Evolutionary conservation across 1,284 basidiomycete species (phyloP), one percentile per base, ranked within the genome.

Genomic region (Cryptococcus amylolentus): DNA sequence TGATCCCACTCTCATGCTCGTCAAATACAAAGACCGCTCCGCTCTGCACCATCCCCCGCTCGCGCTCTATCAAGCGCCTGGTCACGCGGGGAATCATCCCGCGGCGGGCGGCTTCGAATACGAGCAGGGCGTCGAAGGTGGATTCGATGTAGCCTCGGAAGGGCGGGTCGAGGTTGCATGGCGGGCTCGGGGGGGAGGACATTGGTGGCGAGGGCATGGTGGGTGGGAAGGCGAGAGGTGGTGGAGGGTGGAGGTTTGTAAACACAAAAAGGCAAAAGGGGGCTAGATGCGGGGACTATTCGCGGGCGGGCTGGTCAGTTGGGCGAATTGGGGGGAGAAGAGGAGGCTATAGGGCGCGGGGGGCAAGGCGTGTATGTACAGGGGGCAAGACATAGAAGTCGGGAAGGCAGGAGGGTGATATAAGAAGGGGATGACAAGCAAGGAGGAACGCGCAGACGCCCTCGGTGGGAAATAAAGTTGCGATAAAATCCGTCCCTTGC

Each of bases 11-110:
- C 77, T 97, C 92, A 67, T 91, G 87, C 80, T 97, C 94, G 76
- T 98, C 92, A 73, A 98, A 98, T 58, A 98, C 94, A 70, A 97
- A 98, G 35, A 98, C 91, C 4, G 89, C 89, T 56, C 95, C 95
- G 8, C 89, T 92, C 31, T 86, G 85, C 71, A 98, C 95, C 85
- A 95, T 89, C 67, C 86, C 88, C 58, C 90, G 84, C 77, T 98
- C 95, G 43, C 88, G 84, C 73, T 97, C 94, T 61, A 93, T 90
- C 51, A 98, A 83, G 35, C 95, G 84, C 38, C 95, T 85, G n/a
- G 91, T 94, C 42, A 98, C 90, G 55, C 93, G 84, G 2, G 94
- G 92, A 51, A 96, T 91, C 67, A 92, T 83, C 26, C 92, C 91
- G 28, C 89, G 83, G 46, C 89, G 83, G 35, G 92, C 92, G 4